Evolutionary conservation across 2,329 filamentous ascomycete genomes (phyloP).

Genomic region (Trichoderma gracile): DNA sequence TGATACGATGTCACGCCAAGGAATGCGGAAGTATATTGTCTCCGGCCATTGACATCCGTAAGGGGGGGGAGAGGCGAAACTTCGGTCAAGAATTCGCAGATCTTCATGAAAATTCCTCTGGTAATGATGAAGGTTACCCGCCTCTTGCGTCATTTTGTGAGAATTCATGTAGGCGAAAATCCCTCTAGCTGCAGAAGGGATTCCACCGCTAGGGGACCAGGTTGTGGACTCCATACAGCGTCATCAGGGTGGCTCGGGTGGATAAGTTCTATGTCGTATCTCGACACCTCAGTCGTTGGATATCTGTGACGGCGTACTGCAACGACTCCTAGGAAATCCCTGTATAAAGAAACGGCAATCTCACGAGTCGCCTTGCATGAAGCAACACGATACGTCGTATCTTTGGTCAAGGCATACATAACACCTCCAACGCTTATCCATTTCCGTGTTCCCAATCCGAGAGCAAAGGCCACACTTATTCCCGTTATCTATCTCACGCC

Average conservation of each 20-base stretch:
- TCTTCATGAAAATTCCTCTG: conserved; percentile 8
- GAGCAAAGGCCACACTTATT: background rate
- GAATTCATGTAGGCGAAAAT: background rate
- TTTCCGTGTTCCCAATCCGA: background rate
- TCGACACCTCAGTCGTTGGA: background rate
- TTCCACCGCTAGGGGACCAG: conserved; percentile 1
- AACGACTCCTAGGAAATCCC: background rate
- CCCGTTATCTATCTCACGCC: background rate
- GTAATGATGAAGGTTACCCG: background rate
- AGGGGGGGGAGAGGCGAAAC: conserved; percentile 8
- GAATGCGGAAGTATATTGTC: conserved; percentile 5
- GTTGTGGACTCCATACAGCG: too few species aligned
- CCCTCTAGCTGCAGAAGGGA: background rate
- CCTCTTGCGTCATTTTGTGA: conserved; percentile 13
- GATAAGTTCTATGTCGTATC: background rate
- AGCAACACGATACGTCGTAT: background rate
- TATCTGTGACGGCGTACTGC: background rate
- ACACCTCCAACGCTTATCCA: background rate
- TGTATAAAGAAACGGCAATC: conserved; percentile 15
- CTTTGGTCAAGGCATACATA: background rate
- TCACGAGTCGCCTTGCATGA: background rate
- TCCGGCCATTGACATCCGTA: background rate
- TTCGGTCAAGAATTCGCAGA: conserved; percentile 12
- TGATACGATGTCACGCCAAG: conserved; percentile 10
- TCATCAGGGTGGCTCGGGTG: background rate